Base-by-base conservation (phyloP, 176 grass and related monocot genomes). In the Zoysia pacifica region DNA sequence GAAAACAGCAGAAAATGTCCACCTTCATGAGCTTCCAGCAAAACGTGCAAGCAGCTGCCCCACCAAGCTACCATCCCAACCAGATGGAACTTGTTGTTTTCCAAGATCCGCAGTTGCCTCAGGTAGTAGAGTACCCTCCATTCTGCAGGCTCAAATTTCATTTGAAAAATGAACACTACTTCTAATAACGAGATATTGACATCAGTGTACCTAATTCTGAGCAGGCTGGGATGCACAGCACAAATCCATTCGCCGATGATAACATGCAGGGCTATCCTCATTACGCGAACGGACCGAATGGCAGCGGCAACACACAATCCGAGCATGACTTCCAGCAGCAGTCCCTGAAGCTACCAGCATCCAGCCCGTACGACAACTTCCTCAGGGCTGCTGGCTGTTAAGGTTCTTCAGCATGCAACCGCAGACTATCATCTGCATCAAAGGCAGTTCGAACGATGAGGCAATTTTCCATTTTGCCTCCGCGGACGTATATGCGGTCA, bases 1-100 rank as follows among this genome's bases (percentile, higher is more conserved):
- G 84, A 50, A 99, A 99, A 79, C 93, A 96, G 67, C 90, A 91
- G 70, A 99, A 99, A 76, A 90, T 99, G 97, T 90, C 86, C 14
- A 74, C 87, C 76, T 90, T 99, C 80, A 79, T 94, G 84, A 93
- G 79, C 73, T 80, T 85, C 69, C 83, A 90, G 77, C 79, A 83
- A 20, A 78, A 73, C 49, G 49, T 67, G 62, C 83, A 85, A 60
- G n/a, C 54, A 5, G 45, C 20, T 12, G 46, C 73, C 5, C 9
- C 53, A 52, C 73, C 79, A 48, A 72, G 40, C 79, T 72, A 77
- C 18, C 83, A 73, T 20, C 68, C 83, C 61, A 53, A 54, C 83
- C 67, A 78, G 11, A 82, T 60, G 79, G 83, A 89, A 65, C 1
- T 86, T 38, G 62, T 48, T 78, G 46, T 86, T 47, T 89, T 89